Evolutionary conservation across 768 basidiomycete genomes (phyloP).

Genomic region (Collybia sordida): DNA sequence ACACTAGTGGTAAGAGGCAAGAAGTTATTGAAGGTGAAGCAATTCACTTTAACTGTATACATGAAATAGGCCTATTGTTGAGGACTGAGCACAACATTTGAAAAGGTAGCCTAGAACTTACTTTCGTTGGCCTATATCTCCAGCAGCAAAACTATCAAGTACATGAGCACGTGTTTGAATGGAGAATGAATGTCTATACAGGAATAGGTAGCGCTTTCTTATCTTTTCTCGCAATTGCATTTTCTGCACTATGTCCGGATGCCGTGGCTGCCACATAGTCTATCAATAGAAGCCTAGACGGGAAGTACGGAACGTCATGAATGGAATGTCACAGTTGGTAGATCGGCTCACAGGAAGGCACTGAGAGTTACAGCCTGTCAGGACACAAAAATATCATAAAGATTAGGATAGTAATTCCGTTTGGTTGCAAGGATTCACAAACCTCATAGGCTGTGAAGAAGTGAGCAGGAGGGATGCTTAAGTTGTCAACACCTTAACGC

Average conservation of each 20-base stretch:
- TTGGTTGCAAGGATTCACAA: slow-evolving; percentile 12
- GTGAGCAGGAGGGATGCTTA: not conserved
- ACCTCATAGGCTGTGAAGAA: slow-evolving; percentile 64
- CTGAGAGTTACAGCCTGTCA: slow-evolving; percentile 74
- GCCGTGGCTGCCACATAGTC: slow-evolving; percentile 81
- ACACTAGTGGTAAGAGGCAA: slow-evolving; percentile 4
- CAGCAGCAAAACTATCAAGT: slow-evolving; percentile 69
- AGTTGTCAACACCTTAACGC: slow-evolving; percentile 8
- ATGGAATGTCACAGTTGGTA: not conserved
- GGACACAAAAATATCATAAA: not conserved
- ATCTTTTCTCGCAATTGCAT: slow-evolving; percentile 77
- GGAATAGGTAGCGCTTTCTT: slow-evolving; percentile 73
- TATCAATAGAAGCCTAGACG: slow-evolving; percentile 67
- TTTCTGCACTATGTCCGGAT: slow-evolving; percentile 56
- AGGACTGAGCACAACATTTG: not conserved
- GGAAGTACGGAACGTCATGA: not conserved
- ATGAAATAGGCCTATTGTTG: slow-evolving; percentile 75
- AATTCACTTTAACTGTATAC: slow-evolving; percentile 73
- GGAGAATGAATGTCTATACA: slow-evolving; percentile 19
- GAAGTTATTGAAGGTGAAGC: slow-evolving; percentile 1
- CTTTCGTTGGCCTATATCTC: slow-evolving; percentile 82
- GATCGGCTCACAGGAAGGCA: slow-evolving; percentile 72
- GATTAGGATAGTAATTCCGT: not conserved
- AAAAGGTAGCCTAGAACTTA: slow-evolving; percentile 16
- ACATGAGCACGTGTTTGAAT: not conserved